Evolutionary conservation across 2,329 filamentous ascomycete species (phyloP), one percentile per base, ranked within the genome.

Genomic region (Colletotrichum lindemuthianum): DNA sequence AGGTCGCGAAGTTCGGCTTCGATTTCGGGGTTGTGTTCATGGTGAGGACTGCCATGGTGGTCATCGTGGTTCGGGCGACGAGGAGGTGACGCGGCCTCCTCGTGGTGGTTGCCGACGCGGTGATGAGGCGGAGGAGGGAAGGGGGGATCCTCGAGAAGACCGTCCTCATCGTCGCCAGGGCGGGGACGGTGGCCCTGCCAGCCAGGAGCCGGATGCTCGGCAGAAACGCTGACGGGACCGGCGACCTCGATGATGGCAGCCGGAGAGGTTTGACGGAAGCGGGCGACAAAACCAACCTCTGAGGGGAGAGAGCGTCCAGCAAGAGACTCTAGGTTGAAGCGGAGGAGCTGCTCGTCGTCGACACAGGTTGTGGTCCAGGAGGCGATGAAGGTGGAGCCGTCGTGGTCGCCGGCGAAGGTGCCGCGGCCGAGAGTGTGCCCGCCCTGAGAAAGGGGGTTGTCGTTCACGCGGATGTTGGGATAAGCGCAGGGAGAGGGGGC

Each of bases 291-390:
- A 8, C 73, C 74, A 41, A 77, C 69, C 10, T 64, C 60, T 63
- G 79, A 72, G 24, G 77, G 70, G 33, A 81, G 70, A 39, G 75
- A 56, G 61, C 74, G 72, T 52, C 78, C 80, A 69, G 84, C 76
- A 39, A 85, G 64, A 8, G 74, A 76, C 41, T 79, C 69, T 47
- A 85, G 72, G 40, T 76, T 74, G 47, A 86, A 78, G 60, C 73
- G 78, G 70, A 86, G 71, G 12, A 79, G 69, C 69, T 85, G 82
- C 52, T 78, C 78, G 52, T 79, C 72, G 43, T 75, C 71, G 43
- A 81, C 72, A 66, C 84, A 86, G 63, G 78, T 76, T 60, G 84
- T 80, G 13, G 74, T 71, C 84, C 84, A 86, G 53, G 76, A 74
- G 60, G 81, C 81, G 24, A 75, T 71, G 56, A 84, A 73, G 53